Evolutionary conservation across 768 basidiomycete species (phyloP).

Genomic region (Kwoniella shandongensis): DNA sequence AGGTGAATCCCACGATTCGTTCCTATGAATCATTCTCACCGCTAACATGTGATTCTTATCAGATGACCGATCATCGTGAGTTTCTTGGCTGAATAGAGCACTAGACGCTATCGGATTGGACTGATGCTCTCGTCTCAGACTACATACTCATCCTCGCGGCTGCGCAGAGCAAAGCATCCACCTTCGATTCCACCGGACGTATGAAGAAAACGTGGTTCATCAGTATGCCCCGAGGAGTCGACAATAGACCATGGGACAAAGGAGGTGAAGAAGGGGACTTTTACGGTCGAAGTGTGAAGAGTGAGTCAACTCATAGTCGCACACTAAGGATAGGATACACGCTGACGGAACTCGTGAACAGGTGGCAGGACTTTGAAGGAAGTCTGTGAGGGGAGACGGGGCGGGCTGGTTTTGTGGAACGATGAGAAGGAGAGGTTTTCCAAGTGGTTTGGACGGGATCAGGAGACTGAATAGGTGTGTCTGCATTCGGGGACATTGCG

Average conservation of each 20-base stretch:
- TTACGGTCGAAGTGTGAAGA: slow-evolving; percentile 43
- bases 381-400: slow-evolving; percentile 25
- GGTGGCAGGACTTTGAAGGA: slow-evolving; percentile 33
- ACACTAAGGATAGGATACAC: not conserved
- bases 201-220: slow-evolving; percentile 44
- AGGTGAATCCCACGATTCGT: slow-evolving; percentile 21
- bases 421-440: slow-evolving; percentile 21
- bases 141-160: slow-evolving; percentile 34
- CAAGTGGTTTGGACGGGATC: slow-evolving; percentile 23
- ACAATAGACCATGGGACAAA: slow-evolving; percentile 34
- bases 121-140: slow-evolving; percentile 9
- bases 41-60: too few species aligned
- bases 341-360: slow-evolving; percentile 1
- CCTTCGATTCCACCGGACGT: slow-evolving; percentile 16
- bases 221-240: slow-evolving; percentile 34
- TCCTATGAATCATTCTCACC: too few species aligned
- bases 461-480: not conserved
- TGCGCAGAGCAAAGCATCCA: slow-evolving; percentile 8
- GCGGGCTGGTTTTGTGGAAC: slow-evolving; percentile 18
- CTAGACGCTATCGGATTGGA: too few species aligned
- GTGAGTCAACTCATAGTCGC: slow-evolving; percentile 18
- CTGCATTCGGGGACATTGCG: not conserved
- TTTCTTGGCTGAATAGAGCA: too few species aligned
- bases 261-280: slow-evolving; percentile 42
- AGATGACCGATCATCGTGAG: slow-evolving; percentile 42